Percentiles rank a stretch among this genome's conserved stretches.
phyloP scores from a whole-genome alignment of 352 stramenopile species.

The Globisporangium irregulare region DNA sequence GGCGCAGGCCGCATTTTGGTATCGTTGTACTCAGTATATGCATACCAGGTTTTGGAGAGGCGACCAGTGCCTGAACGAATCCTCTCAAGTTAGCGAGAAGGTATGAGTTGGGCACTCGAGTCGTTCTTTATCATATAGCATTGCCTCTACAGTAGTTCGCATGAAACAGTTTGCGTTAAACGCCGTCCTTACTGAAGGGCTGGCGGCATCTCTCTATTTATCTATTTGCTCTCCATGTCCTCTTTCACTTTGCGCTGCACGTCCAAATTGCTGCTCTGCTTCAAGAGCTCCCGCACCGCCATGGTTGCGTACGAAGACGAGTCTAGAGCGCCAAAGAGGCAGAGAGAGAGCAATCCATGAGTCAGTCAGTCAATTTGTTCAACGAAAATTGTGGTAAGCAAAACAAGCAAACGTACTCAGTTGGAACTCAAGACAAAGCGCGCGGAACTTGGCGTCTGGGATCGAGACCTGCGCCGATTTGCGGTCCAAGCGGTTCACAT shows the following conservation, averaged over 20 bases:
- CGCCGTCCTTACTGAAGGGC: no score
- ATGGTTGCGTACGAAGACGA: slow-evolving; percentile 95
- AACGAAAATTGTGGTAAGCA: not conserved
- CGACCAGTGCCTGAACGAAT: not conserved
- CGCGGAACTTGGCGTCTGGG: slow-evolving; percentile 51
- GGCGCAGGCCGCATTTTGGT: no score
- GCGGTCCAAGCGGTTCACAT: slow-evolving; percentile 78
- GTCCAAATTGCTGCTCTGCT: slow-evolving; percentile 86
- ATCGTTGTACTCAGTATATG: not conserved
- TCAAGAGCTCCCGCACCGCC: slow-evolving; percentile 95
- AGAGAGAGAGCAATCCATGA: not conserved
- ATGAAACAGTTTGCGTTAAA: not conserved
- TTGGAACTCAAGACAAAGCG: slow-evolving; percentile 81
- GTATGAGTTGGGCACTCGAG: not conserved
- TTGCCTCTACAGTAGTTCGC: not conserved
- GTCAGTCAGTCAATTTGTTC: not conserved
- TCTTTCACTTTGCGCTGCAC: slow-evolving; percentile 28
- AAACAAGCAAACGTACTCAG: slow-evolving; percentile 37
- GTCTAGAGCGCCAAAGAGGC: slow-evolving; percentile 19
- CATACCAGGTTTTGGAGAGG: not conserved
- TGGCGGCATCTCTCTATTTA: not conserved
- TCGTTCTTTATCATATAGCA: not conserved
- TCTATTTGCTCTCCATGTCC: slow-evolving; percentile 14
- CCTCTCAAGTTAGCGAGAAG: not conserved
- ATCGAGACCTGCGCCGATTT: slow-evolving; percentile 45